Evolutionary conservation across 208 protist genomes (phyloP).

Genomic region (Crithidia expoeki): DNA sequence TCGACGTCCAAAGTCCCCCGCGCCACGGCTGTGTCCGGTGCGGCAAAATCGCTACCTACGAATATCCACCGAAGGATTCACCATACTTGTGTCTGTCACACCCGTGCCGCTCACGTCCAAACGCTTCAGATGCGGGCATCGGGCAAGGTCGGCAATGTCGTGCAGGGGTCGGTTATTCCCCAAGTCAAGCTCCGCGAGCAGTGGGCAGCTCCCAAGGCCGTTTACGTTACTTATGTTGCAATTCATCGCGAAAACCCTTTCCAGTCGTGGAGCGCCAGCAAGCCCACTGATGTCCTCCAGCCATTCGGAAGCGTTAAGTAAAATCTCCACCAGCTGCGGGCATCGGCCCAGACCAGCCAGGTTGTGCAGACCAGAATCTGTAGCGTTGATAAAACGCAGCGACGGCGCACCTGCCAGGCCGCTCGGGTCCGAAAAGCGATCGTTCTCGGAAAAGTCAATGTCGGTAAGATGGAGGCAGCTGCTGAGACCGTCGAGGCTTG

Average conservation of each 20-base stretch:
- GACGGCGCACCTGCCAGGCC: slow-evolving; percentile 3
- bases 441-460: slow-evolving; percentile 4
- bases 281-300: slow-evolving; percentile 1
- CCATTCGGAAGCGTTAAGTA: not conserved
- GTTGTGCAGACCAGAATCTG: not conserved
- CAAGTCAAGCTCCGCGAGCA: not conserved
- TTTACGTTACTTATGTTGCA: not conserved
- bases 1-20: too few species aligned
- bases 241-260: not conserved
- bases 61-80: too few species aligned
- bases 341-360: not conserved
- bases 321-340: slow-evolving; percentile 4
- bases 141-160: not conserved
- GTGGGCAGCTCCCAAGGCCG: not conserved
- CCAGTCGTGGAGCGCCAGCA: not conserved
- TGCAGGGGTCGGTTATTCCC: not conserved
- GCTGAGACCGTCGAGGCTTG: not conserved
- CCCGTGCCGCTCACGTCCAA: not conserved
- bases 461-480: not conserved
- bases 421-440: not conserved
- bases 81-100: not conserved
- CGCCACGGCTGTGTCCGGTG: too few species aligned
- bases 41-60: too few species aligned
- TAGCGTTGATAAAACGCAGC: not conserved
- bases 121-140: not conserved